Conservation (phyloP, 805 yeast genomes). For the Debaryomyces castellii region DNA sequence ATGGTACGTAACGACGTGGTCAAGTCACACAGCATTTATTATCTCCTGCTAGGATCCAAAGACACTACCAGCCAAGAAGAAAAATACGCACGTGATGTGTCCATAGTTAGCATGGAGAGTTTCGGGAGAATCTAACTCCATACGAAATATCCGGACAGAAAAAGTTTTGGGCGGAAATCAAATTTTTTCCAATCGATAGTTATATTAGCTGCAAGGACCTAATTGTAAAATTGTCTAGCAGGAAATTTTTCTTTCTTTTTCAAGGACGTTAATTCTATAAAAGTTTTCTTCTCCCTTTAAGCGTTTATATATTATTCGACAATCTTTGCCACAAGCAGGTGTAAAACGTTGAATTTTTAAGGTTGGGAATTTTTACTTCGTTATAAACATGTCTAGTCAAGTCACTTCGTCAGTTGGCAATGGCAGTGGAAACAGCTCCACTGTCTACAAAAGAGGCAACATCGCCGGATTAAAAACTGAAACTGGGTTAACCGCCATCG, state of each 20-base stretch:
- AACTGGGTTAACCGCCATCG: conserved; percentile 45
- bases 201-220: not conserved
- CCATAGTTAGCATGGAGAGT: not conserved
- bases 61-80: too few relatives aligned
- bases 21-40: too few relatives aligned
- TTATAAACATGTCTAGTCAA: conserved; percentile 7
- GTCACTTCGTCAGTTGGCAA: conserved; percentile 1
- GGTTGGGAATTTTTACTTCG: not conserved
- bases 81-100: not conserved
- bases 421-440: conserved; percentile 1
- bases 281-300: not conserved
- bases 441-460: conserved; percentile 35
- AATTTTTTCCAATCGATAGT: not conserved
- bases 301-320: not conserved
- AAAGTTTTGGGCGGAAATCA: not conserved
- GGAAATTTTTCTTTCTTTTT: not conserved
- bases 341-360: not conserved
- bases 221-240: not conserved
- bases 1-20: too few relatives aligned
- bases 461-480: conserved; percentile 35
- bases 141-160: not conserved
- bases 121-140: not conserved
- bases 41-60: too few relatives aligned
- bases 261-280: not conserved
- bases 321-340: not conserved